Evolutionary conservation across 345 rosid species (phyloP), one percentile per base, ranked within the genome.

Genomic region (Salix brachista): DNA sequence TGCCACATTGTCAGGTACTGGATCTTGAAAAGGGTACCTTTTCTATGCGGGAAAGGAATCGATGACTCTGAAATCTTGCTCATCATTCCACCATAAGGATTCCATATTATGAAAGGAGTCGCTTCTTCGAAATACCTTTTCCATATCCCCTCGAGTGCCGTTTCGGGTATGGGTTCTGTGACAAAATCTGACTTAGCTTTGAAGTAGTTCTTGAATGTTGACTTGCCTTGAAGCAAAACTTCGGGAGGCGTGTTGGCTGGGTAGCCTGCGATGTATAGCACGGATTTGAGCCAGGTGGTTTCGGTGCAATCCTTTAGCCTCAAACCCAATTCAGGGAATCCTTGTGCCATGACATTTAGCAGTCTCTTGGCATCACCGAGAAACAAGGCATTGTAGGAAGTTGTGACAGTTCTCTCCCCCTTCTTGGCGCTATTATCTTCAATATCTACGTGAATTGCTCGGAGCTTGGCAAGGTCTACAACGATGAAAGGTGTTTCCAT

Each of bases 71-170:
- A 52, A 67, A 92, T 89, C 28, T 77, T 78, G 26, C 80, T 79
- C 94, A 88, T 91, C 90, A 78, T 86, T 64, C 97, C 98, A 2
- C 98, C 96, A 36, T 84, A 91, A 2, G 97, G 96, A 17, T 77
- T 90, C 91, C 87, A 90, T 74, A 88, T 86, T 88, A 84, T 86
- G 73, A 87, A 26, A 0, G 97, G 88, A 4, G 21, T 30, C 1
- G 89, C 94, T 56, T 89, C 94, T 73, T 87, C 39, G 3, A 85
- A 3, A 6, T 90, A 10, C 68, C 85, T 88, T 67, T 79, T 69
- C 86, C 86, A 85, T 23, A 85, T 26, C 12, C 81, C 78, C 37
- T 70, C 78, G 0, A 85, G 73, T 5, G 71, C 83, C 0, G 77
- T 73, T 77, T 79, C 79, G 2, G 86, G 80, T 30, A 85, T 83